Evolutionary conservation across 2,329 filamentous ascomycete species (phyloP), one percentile per base, ranked within the genome.

Genomic region (Penicillium sp.): DNA sequence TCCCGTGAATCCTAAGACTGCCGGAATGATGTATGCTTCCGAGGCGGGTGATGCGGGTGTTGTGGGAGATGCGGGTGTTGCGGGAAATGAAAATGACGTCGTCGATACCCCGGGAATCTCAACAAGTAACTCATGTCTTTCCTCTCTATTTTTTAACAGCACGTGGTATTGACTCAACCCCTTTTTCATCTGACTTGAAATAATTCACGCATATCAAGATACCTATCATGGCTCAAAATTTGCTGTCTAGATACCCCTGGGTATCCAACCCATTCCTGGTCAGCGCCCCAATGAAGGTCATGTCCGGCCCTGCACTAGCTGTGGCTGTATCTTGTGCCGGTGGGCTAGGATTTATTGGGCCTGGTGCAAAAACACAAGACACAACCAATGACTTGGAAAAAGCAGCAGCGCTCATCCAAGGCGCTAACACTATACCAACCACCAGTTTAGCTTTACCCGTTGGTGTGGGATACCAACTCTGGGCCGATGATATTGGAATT

Each of bases 281-380:
- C 51, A 76, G 80, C 51, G 89, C 86, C 2, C 89, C 89, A 0
- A 91, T 92, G 89, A 83, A 87, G 47, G 78, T 87, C 21, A 84
- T 91, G 60, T 76, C 80, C 58, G 81, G 73, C 64, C 82, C 71
- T 55, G 79, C 68, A 0, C 78, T 91, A 2, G 85, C 87, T 2
- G 75, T 86, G 16, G 81, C 84, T 32, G 80, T 90, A 13, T 86
- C 83, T 1, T 72, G 72, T 58, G 81, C 83, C 29, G 81, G 82
- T 1, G 81, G 81, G 1, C 59, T 83, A 0, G 83, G 77, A 1
- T 78, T 92, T 58, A 78, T 85, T 13, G 75, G 77, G 1, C 86
- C 86, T 0, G 84, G 84, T 0, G 87, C 67, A 22, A 74, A 75
- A 54, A 68, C 74, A 2, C 55, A 66, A 16, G 62, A 71, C 24